phyloP scores from a whole-genome alignment of 2,329 filamentous ascomycete species.

The Zalaria sp. region DNA sequence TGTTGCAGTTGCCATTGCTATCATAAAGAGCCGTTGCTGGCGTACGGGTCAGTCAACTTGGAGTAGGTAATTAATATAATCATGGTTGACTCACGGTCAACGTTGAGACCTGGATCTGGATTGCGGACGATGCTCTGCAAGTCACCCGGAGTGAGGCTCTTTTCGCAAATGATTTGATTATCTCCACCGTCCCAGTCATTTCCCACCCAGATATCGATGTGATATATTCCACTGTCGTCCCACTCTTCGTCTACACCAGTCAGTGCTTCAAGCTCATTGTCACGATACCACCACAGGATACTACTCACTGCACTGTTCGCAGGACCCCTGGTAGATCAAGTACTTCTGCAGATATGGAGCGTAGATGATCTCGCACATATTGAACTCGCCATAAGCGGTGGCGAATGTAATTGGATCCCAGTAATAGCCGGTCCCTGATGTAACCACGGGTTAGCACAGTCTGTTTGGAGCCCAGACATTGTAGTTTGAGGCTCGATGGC shows the following conservation, averaged over 20 bases:
- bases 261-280: too few relatives aligned
- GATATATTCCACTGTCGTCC: conserved; percentile 7
- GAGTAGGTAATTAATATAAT: too few relatives aligned
- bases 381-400: conserved; percentile 25
- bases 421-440: conserved; percentile 26
- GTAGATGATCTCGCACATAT: conserved; percentile 30
- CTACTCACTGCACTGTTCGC: conserved; percentile 14
- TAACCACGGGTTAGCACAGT: conserved; percentile 7
- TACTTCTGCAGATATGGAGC: conserved; percentile 32
- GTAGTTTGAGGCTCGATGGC: too few relatives aligned
- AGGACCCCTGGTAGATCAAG: conserved; percentile 22
- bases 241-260: conserved; percentile 7
- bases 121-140: conserved; percentile 22
- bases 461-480: too few relatives aligned
- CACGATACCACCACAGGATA: too few relatives aligned
- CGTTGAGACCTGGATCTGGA: too few relatives aligned
- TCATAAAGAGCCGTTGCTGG: too few relatives aligned
- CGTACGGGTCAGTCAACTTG: too few relatives aligned
- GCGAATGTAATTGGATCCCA: conserved; percentile 30
- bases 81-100: too few relatives aligned
- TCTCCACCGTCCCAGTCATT: neutral
- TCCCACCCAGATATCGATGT: conserved; percentile 11
- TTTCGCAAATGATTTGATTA: too few relatives aligned
- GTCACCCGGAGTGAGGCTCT: too few relatives aligned
- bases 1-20: too few relatives aligned